Evolutionary conservation across 305 asterid genomes (phyloP), one percentile per base, ranked within the genome.

Genomic region (Solanum hybrid): DNA sequence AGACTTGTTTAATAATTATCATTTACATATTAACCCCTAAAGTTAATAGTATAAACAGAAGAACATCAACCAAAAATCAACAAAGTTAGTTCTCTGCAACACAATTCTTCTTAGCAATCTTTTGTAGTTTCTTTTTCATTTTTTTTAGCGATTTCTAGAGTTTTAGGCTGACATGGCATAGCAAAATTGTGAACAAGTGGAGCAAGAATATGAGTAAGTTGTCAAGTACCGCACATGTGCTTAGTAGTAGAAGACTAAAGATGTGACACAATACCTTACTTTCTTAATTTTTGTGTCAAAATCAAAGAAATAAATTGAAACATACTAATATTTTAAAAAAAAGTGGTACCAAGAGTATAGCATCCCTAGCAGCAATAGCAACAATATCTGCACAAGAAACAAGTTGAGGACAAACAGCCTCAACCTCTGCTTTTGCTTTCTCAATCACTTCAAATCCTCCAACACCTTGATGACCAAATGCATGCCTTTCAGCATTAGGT

Each of bases 381-480:
- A 57, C 69, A 57, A 57, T 57, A 57, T 57, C 24, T 6, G 69
- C 24, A 7, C 24, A 57, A 57, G 69, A 57, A 57, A 57, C 24
- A 57, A 57, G 69, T 57, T 4, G 69, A 57, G 69, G 69, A 57
- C 69, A 57, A 57, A 57, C 24, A 7, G 24, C 69, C 69, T 57
- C 69, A 57, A 57, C 24, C 69, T 57, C 69, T 57, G 69, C 24
- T 57, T 57, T 57, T 6, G 69, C 24, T 57, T 57, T 57, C 69
- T 57, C 69, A 18, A 57, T 57, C 24, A 57, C 69, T 57, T 57
- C 69, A 57, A 57, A 57, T 57, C 69, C 69, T 18, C 24, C 69
- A 57, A 20, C 69, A 57, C 69, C 99, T 57, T 57, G 98, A 51
- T 97, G 99, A 31, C 97, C 98, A 33, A 90, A 86, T 39, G 99